Conservation (phyloP, 305 asterid species). For the Solanum hybrid region DNA sequence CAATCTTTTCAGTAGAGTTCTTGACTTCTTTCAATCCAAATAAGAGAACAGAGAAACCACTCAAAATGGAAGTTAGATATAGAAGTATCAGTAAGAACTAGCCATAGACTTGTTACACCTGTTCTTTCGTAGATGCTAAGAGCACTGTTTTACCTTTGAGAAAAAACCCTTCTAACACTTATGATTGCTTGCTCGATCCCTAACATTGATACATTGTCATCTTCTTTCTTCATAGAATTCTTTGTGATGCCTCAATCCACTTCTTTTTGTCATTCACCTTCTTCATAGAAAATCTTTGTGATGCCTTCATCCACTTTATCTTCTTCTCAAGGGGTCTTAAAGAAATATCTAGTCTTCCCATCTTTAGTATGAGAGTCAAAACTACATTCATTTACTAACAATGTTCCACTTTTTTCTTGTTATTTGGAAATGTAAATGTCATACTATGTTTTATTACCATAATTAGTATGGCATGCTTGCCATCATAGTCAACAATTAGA, state of each 20-base stretch:
- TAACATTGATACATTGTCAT: neutral
- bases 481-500: neutral
- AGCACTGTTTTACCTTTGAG: neutral
- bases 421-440: neutral
- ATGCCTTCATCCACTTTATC: neutral
- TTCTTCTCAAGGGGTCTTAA: neutral
- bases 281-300: neutral
- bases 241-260: neutral
- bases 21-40: neutral
- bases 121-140: neutral
- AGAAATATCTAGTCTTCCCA: neutral
- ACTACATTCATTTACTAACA: neutral
- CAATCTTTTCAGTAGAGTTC: neutral
- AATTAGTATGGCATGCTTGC: neutral
- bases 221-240: neutral
- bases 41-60: neutral
- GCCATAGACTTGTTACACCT: neutral
- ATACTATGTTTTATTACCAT: neutral
- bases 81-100: neutral
- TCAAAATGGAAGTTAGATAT: neutral
- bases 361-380: neutral
- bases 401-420: neutral
- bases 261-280: neutral
- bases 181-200: neutral
- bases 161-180: neutral